Evolutionary conservation across 148 eudicot genomes (phyloP), one percentile per base, ranked within the genome.

Genomic region (Pharnaceum exiguum): DNA sequence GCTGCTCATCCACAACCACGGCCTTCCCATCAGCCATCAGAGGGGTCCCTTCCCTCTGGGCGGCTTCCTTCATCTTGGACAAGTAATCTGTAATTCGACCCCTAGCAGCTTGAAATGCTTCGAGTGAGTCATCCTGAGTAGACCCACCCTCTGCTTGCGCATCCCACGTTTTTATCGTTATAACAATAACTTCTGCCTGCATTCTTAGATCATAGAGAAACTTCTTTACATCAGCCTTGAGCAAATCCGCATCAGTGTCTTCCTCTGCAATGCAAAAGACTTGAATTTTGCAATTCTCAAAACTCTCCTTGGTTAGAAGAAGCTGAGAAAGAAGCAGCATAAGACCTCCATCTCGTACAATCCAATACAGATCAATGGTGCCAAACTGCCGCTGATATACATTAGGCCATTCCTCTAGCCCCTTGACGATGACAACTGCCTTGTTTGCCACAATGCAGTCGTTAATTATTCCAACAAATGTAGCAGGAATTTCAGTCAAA

Each of bases 251-350:
- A 49, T 93, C 95, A 5, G 95, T 66, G 51, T 93, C 96, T 77
- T 93, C 99, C 78, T 93, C 99, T 0, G 99, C 99, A 4, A 93
- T 93, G 61, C 99, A 93, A 52, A 89, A 93, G 7, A 93, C 99
- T 72, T 84, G 99, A 57, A 93, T 93, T 69, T 93, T 93, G 74
- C 99, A 93, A 71, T 90, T 86, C 67, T 93, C 99, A 19, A 93
- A 93, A 65, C 89, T 89, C 66, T 81, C 96, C 46, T 93, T 93
- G 9, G 96, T 89, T 8, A 93, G 78, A 33, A 93, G 95, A 51
- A 93, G 96, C 70, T 93, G 99, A 9, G 99, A 93, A 46, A 93
- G 95, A 2, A 93, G 84, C 13, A 93, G 85, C 99, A 93, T 93
- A 13, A 93, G 85, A 50, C 99, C 99, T 10, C 99, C 99, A 49